Evolutionary conservation across 2,329 filamentous ascomycete genomes (phyloP).

Genomic region (Domatiomyces catenatus): DNA sequence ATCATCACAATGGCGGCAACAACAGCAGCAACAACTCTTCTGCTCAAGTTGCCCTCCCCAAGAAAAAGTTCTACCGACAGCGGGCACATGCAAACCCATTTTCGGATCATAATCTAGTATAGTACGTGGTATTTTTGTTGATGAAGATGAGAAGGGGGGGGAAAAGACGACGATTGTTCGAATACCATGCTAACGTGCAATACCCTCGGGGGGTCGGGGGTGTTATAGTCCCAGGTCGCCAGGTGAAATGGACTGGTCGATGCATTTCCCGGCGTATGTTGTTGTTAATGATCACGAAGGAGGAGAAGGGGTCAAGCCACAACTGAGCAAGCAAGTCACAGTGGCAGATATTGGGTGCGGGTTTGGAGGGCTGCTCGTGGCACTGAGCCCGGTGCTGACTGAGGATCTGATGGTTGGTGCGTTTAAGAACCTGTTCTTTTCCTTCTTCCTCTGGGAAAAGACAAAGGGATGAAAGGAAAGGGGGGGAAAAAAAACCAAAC

Average conservation of each 20-base stretch:
- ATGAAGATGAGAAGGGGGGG: background rate
- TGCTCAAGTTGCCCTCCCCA: constrained; percentile 48
- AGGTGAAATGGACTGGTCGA: constrained; percentile 78
- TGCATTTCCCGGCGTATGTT: constrained; percentile 63
- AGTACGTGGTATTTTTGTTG: constrained; percentile 42
- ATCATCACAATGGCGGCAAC: constrained; percentile 6
- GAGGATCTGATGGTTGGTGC: constrained; percentile 67
- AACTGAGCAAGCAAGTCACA: constrained; percentile 39
- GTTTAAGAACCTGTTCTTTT: constrained; percentile 17
- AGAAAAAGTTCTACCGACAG: constrained; percentile 94
- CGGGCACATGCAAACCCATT: constrained; percentile 96
- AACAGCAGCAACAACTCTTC: constrained; percentile 11
- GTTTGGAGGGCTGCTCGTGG: constrained; percentile 80
- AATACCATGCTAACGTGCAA: too few species aligned
- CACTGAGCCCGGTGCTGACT: constrained; percentile 65
- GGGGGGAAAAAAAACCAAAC: background rate
- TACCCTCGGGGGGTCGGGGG: too few species aligned
- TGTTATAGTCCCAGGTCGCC: constrained; percentile 56
- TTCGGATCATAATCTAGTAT: constrained; percentile 77
- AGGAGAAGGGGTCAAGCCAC: background rate
- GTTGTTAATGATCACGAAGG: constrained; percentile 16
- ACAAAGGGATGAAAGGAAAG: too few species aligned
- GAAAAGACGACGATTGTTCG: background rate
- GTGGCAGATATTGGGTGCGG: constrained; percentile 95
- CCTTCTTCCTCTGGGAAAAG: background rate